Conservation (phyloP, 495 filamentous ascomycete genomes). For the Hypoxylon perforatum region DNA sequence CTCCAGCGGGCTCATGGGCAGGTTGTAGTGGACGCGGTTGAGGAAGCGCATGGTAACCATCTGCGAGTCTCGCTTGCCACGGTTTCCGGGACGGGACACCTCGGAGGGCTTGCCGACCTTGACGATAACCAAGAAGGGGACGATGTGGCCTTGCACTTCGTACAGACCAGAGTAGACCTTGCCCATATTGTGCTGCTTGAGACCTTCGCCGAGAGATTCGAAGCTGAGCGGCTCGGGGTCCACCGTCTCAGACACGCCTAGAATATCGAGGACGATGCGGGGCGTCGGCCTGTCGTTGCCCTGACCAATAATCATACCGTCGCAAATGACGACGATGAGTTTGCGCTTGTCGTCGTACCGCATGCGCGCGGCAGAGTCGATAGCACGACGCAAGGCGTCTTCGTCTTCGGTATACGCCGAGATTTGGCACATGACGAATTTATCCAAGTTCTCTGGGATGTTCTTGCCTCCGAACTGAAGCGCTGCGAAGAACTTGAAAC, state of each 20-base stretch:
- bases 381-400: constrained; percentile 93
- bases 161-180: constrained; percentile 98
- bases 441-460: constrained; percentile 93
- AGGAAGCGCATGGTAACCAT: constrained; percentile 98
- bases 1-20: constrained; percentile 95
- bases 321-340: constrained; percentile 90
- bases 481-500: constrained; percentile 96
- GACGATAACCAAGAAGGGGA: constrained; percentile 95
- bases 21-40: constrained; percentile 96
- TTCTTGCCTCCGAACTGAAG: constrained; percentile 93
- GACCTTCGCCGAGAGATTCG: constrained; percentile 93
- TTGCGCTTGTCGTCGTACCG: constrained; percentile 98
- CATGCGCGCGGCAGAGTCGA: constrained; percentile 96
- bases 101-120: constrained; percentile 98
- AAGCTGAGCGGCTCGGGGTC: constrained; percentile 99
- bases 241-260: constrained; percentile 91
- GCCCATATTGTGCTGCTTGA: constrained; percentile 98
- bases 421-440: constrained; percentile 98
- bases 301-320: constrained; percentile 99
- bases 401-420: constrained; percentile 99
- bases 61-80: constrained; percentile 99
- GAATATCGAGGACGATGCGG: constrained; percentile 94
- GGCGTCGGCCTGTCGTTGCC: constrained; percentile 97
- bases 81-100: constrained; percentile 94
- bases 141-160: constrained; percentile 97